Conservation (phyloP, 768 basidiomycete genomes). For the Boletellus ananiceps region DNA sequence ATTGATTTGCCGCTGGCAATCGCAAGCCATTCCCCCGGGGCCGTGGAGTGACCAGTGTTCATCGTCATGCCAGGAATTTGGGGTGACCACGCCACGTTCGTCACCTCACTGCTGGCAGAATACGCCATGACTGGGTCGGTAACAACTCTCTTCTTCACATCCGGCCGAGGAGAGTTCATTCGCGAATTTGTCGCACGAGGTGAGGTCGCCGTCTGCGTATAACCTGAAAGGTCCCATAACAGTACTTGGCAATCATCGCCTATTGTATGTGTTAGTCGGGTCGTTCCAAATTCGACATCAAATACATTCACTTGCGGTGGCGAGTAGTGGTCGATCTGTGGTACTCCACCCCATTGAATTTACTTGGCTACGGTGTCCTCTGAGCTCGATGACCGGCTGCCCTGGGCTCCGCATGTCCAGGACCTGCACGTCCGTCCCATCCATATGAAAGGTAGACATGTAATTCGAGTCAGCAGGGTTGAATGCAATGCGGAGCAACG, state of each 20-base stretch:
- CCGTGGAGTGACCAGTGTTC: slow-evolving; percentile 68
- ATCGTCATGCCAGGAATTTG: slow-evolving; percentile 72
- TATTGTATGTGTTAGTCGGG: slow-evolving; percentile 28
- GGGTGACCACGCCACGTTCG: slow-evolving; percentile 87
- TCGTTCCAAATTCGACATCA: not conserved
- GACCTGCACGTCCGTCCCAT: slow-evolving; percentile 84
- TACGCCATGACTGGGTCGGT: slow-evolving; percentile 84
- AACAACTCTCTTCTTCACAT: slow-evolving; percentile 68
- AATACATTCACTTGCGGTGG: slow-evolving; percentile 70
- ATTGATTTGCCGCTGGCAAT: slow-evolving; percentile 79
- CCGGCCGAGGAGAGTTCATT: slow-evolving; percentile 76
- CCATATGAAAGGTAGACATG: slow-evolving; percentile 96
- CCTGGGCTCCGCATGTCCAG: slow-evolving; percentile 97
- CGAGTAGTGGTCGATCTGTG: slow-evolving; percentile 75
- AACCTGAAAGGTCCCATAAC: slow-evolving; percentile 80
- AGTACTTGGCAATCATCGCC: slow-evolving; percentile 94
- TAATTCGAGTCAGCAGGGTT: slow-evolving; percentile 91
- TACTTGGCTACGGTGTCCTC: slow-evolving; percentile 75
- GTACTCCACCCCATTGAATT: slow-evolving; percentile 92
- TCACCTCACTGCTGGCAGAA: slow-evolving; percentile 71
- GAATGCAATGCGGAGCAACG: slow-evolving; percentile 83
- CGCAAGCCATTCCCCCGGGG: slow-evolving; percentile 82
- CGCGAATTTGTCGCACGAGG: slow-evolving; percentile 68
- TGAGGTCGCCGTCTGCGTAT: slow-evolving; percentile 59
- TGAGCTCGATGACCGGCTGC: slow-evolving; percentile 87